Conservation (phyloP, 495 filamentous ascomycete genomes). For the Cercophora samala region DNA sequence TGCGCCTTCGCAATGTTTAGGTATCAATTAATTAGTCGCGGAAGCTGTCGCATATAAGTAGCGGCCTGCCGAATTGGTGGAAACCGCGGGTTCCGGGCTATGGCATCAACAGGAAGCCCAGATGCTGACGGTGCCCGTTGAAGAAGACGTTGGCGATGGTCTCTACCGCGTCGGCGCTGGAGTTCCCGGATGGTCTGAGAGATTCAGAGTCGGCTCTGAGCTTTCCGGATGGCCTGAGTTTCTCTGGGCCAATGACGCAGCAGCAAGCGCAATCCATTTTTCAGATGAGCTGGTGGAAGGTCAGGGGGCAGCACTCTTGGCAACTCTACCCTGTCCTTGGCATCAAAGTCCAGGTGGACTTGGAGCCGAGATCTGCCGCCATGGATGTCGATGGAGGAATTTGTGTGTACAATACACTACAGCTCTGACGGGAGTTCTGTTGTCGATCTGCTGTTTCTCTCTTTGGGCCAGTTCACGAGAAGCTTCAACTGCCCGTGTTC, state of each 20-base stretch:
- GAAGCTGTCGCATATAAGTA: background rate
- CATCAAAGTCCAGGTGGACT: background rate
- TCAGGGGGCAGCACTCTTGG: background rate
- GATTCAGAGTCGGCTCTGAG: constrained; percentile 1
- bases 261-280: background rate
- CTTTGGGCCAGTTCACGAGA: background rate
- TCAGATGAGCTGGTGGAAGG: background rate
- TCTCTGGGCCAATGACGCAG: background rate
- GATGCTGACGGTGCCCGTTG: background rate
- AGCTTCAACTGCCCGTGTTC: background rate
- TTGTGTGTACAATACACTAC: no score
- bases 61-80: background rate
- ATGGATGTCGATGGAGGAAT: background rate
- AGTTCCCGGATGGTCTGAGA: background rate
- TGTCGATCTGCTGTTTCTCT: background rate
- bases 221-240: constrained; percentile 13
- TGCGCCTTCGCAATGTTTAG: background rate
- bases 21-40: background rate
- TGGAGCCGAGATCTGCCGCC: background rate
- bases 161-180: background rate
- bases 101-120: background rate
- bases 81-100: background rate
- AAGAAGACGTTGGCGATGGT: background rate
- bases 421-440: background rate
- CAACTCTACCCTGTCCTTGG: constrained; percentile 2